A percentile compares a stretch with the other conserved stretches of the same genome.
These are phyloP conservation scores for Microbotryum violaceum DNA, from an alignment of 1,284 basidiomycete species.

Conservation along the genomic window DNA sequence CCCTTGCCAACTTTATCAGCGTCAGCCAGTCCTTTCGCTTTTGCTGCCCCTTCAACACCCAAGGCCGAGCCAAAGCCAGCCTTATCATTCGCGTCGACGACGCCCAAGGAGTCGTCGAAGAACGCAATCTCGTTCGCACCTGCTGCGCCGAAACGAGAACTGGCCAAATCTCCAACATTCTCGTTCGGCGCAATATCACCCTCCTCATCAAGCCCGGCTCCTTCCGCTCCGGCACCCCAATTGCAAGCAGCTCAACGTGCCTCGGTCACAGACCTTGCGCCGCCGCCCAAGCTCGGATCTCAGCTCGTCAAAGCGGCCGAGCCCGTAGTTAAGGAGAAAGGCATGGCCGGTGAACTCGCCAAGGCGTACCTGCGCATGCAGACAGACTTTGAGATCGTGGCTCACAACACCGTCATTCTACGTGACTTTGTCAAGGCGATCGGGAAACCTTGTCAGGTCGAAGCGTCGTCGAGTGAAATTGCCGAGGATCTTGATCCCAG, in stretches of 20 bases:
- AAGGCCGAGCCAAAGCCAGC: background rate
- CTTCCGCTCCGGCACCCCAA: background rate
- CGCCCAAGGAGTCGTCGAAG: slow-evolving; percentile 2
- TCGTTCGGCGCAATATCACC: slow-evolving; percentile 13
- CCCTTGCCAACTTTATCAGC: background rate
- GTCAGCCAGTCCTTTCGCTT: too few relatives aligned
- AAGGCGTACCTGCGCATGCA: slow-evolving; percentile 41
- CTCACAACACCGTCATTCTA: slow-evolving; percentile 22
- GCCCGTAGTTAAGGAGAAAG: slow-evolving; percentile 34
- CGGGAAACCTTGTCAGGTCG: slow-evolving; percentile 15
- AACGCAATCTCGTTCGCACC: slow-evolving; percentile 36
- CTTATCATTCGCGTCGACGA: background rate
- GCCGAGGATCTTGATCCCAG: slow-evolving; percentile 23
- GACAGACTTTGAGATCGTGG: slow-evolving; percentile 40
- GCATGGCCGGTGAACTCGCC: slow-evolving; percentile 37
- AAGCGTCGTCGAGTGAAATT: background rate
- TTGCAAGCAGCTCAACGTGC: background rate
- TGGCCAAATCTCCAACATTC: background rate
- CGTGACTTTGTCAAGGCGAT: slow-evolving; percentile 23
- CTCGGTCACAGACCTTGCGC: background rate
- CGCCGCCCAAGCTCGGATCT: slow-evolving; percentile 17
- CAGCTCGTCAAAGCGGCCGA: slow-evolving; percentile 9
- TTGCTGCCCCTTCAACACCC: too few relatives aligned
- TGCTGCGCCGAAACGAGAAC: slow-evolving; percentile 30
- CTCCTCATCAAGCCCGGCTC: slow-evolving; percentile 1